Base-by-base conservation (phyloP, 768 basidiomycete genomes). In the Kwoniella sp. region DNA sequence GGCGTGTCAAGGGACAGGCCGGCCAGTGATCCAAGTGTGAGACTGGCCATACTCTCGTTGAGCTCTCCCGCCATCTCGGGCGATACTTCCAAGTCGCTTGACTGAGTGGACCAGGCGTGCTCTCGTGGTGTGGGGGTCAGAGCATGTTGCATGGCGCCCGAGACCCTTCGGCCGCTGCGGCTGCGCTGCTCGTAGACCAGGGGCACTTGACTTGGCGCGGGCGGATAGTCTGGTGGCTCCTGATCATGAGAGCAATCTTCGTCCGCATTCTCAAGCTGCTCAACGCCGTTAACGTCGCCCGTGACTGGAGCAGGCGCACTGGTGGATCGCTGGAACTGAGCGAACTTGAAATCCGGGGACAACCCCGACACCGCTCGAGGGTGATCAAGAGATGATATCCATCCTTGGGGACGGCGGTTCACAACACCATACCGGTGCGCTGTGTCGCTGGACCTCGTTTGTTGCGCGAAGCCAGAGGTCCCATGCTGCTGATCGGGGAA, bases 91-190 rank as follows among this genome's bases (percentile, higher is more conserved):
- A 38, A 22, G 37, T 38, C 37, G 19, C 37, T 38, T 5, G 37
- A n/a, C n/a, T n/a, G 19, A 7, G 37, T 7, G 4, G 37, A 5
- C 15, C 19, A 38, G 9, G 15, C 37, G 19, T 38, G 37, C n/a
- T n/a, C n/a, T n/a, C n/a, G n/a, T 19, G 19, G 37, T 7, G 23
- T 20, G 4, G 37, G 37, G 15, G 26, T 25, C 17, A 54, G 41
- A 20, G 53, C 53, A 49, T 56, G 45, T 43, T 56, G 53, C 53
- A 56, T 44, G 3, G 53, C 33, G 25, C 46, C 53, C 15, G 53
- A 56, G 9, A 56, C 31, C 31, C 34, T 49, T 22, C 53, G 6
- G 19, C 25, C 46, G 14, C 9, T 33, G 12, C 20, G 31, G 2
- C 46, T 6, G 6, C 43, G 8, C 15, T 44, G 43, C 12, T 27